Base-by-base conservation (phyloP, 306 rosid species). In the Malus domestica region DNA sequence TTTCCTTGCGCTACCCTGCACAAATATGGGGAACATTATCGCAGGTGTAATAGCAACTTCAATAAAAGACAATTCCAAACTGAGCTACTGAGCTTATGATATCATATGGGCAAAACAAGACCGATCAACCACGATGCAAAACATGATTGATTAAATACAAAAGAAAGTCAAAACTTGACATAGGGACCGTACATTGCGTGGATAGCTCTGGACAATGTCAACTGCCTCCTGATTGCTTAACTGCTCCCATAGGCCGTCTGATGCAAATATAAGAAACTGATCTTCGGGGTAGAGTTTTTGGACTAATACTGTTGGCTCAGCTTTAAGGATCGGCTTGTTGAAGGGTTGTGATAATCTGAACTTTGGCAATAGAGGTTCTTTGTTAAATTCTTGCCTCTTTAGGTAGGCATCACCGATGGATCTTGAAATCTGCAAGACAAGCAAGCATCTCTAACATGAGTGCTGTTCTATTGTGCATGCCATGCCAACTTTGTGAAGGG, bases 191-290 rank as follows among this genome's bases (percentile, higher is more conserved):
- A 96, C 98, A 85, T 85, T 89, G 46, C 89, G 97, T 7, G 98
- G 90, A 85, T 71, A 74, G 75, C 57, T 90, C 19, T 89, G 90
- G 57, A 93, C 99, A 75, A 96, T 86, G 82, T 89, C 90, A 65
- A 88, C 98, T 30, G 97, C 99, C 87, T 88, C 91, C 81, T 96
- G 91, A 84, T 86, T 96, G 91, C 84, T 91, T 74, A 96, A 6
- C 61, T 93, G 96, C 83, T 96, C 99, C 98, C 99, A 96, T 61
- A 96, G 84, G 69, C 99, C 99, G 73, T 96, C 99, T 3, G 99
- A 96, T 76, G 97, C 99, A 84, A 96, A 87, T 81, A 96, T 88
- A 38, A 96, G 82, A 85, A 96, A 96, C 32, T 84, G 97, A 82
- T 96, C 99, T 45, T 84, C 82, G 0, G 93, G 93, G 51, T 74